phyloP scores from a whole-genome alignment of 371 early-diverging fungal genomes.

The Capillidium heterosporum region DNA sequence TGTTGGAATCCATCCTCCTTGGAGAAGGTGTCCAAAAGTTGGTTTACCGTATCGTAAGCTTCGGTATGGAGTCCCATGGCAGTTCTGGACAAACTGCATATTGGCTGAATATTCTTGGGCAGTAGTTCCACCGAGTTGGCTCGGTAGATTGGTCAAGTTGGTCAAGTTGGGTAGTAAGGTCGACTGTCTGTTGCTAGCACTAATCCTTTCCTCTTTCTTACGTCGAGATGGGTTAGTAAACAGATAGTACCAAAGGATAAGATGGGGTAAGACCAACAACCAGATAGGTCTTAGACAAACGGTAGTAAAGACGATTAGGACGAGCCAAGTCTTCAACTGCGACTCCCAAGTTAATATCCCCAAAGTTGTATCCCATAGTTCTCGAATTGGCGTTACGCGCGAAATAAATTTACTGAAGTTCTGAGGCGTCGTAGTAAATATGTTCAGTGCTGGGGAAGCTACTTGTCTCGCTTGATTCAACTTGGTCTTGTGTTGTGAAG shows the following conservation, averaged over 20 bases:
- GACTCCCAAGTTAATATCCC: constrained; percentile 4
- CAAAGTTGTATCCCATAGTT: neutral
- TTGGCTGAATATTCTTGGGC: neutral
- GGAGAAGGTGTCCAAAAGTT: neutral
- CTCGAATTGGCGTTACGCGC: neutral
- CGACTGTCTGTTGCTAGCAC: too few species aligned
- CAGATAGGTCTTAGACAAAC: neutral
- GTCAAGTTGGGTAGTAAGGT: too few species aligned
- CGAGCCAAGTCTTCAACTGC: neutral
- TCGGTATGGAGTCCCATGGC: neutral
- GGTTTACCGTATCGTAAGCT: neutral
- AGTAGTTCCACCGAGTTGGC: neutral
- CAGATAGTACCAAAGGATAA: neutral
- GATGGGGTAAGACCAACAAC: neutral
- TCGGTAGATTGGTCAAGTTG: neutral
- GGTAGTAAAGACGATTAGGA: neutral
- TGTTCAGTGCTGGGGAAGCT: neutral
- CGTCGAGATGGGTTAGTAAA: too few species aligned
- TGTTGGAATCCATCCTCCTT: neutral
- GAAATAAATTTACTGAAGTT: neutral
- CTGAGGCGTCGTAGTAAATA: constrained; percentile 2
- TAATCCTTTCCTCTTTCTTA: too few species aligned
- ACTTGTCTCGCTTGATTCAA: neutral
- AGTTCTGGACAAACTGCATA: constrained; percentile 1
- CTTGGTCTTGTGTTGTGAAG: neutral